These are phyloP conservation scores for Penicillium corylophilum DNA, from an alignment of 2,329 filamentous ascomycete genomes.

Conservation along the genomic window DNA sequence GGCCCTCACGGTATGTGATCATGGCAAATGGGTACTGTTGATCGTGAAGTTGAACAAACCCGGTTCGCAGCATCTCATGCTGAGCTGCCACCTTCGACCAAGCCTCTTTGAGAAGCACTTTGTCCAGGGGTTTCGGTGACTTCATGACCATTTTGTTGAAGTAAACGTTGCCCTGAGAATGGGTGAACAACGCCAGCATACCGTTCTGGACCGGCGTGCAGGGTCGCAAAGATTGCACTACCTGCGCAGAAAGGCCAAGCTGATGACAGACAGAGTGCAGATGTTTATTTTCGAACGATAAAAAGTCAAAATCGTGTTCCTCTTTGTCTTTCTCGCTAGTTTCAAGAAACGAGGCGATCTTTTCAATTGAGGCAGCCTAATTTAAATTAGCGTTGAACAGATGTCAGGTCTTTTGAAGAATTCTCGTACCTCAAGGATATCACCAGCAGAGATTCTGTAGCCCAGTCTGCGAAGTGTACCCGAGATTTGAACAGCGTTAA, in stretches of 20 bases:
- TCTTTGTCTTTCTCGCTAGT: constrained; percentile 34
- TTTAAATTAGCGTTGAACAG: constrained; percentile 7
- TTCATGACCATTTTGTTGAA: constrained; percentile 67
- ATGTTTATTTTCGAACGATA: constrained; percentile 50
- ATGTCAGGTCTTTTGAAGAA: not conserved
- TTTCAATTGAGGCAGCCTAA: constrained; percentile 37
- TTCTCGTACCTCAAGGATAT: constrained; percentile 64
- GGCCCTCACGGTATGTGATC: constrained; percentile 57
- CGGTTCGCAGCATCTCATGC: constrained; percentile 74
- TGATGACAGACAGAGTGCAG: constrained; percentile 32
- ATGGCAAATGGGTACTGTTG: constrained; percentile 67
- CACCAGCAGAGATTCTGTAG: constrained; percentile 61
- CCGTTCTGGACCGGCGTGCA: constrained; percentile 78
- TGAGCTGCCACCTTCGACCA: constrained; percentile 57
- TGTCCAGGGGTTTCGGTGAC: constrained; percentile 44
- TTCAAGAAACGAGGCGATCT: constrained; percentile 35
- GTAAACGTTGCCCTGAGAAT: constrained; percentile 67
- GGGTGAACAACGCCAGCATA: constrained; percentile 72
- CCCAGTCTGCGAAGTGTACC: constrained; percentile 62
- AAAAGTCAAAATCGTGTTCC: constrained; percentile 47
- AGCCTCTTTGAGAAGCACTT: constrained; percentile 51
- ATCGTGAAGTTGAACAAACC: constrained; percentile 66
- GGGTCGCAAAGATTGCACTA: constrained; percentile 63
- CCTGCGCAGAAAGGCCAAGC: constrained; percentile 30
- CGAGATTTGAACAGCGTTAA: constrained; percentile 78